Evolutionary conservation across 176 grass and related monocot species (phyloP).

Genomic region (Juncus inflexus): DNA sequence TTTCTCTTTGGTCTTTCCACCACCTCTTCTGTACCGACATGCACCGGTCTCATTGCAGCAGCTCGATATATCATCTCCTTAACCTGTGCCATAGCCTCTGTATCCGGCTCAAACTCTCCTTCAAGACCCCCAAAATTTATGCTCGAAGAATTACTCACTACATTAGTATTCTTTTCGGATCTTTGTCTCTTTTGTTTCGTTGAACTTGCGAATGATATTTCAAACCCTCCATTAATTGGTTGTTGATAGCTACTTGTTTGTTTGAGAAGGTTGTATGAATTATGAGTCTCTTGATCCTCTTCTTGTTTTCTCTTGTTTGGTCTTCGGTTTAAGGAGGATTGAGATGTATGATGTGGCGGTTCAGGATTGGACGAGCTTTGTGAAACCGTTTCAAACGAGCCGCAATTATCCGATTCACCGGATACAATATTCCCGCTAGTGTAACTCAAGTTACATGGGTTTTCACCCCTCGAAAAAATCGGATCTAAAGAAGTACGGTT

Average conservation of each 20-base stretch:
- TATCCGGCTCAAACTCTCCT: constrained; percentile 56
- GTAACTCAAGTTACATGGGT: constrained; percentile 30
- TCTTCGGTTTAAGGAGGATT: constrained; percentile 5
- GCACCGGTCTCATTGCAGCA: constrained; percentile 69
- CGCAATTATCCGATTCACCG: constrained; percentile 58
- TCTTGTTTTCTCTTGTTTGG: constrained; percentile 38
- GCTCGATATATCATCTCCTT: constrained; percentile 87
- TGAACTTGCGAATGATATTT: constrained; percentile 30
- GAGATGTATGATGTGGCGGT: constrained; percentile 5
- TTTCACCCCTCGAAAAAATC: constrained; percentile 30
- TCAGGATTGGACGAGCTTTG: constrained; percentile 49
- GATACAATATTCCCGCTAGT: constrained; percentile 66
- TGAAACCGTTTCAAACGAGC: constrained; percentile 47
- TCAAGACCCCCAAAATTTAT: constrained; percentile 33
- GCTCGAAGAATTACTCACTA: constrained; percentile 7
- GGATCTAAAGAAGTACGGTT: constrained; percentile 17
- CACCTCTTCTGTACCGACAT: constrained; percentile 35
- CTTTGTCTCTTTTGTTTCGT: constrained; percentile 22
- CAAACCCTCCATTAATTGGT: constrained; percentile 8
- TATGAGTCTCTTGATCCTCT: constrained; percentile 17
- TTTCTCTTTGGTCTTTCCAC: constrained; percentile 46
- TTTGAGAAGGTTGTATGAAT: constrained; percentile 23
- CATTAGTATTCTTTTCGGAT: constrained; percentile 21
- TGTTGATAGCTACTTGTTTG: not conserved
- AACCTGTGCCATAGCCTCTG: constrained; percentile 74